phyloP scores from a whole-genome alignment of 768 basidiomycete genomes.

The Pisolithus albus region DNA sequence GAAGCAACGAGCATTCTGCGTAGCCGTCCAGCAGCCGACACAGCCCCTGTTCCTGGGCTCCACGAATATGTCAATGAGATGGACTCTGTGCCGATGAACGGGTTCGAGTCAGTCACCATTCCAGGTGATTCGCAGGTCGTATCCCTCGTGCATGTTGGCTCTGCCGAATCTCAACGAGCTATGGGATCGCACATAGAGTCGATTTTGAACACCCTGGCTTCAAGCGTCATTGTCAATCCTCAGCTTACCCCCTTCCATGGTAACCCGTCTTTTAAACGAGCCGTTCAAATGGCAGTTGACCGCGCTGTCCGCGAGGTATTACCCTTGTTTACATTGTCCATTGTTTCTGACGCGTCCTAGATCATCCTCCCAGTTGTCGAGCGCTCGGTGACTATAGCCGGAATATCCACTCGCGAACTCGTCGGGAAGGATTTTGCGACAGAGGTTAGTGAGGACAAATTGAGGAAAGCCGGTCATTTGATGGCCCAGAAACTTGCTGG shows the following conservation, averaged over 20 bases:
- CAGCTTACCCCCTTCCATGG: constrained; percentile 68
- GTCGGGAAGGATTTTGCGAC: constrained; percentile 95
- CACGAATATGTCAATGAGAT: constrained; percentile 80
- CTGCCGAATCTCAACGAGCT: constrained; percentile 58
- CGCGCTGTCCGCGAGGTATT: constrained; percentile 87
- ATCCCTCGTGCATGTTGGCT: constrained; percentile 50
- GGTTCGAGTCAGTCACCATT: constrained; percentile 50
- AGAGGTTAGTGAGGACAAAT: constrained; percentile 82
- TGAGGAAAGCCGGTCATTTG: constrained; percentile 85
- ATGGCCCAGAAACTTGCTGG: constrained; percentile 98
- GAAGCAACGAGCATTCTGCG: constrained; percentile 81
- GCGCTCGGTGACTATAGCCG: constrained; percentile 95
- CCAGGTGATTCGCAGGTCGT: constrained; percentile 55
- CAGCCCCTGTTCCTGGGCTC: constrained; percentile 43
- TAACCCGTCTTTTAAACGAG: constrained; percentile 83
- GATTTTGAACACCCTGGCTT: constrained; percentile 63
- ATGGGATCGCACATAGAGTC: constrained; percentile 76
- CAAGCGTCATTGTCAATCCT: constrained; percentile 68
- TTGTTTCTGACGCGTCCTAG: constrained; percentile 28
- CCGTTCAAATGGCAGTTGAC: constrained; percentile 86
- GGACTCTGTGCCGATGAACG: constrained; percentile 69
- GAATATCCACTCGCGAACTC: constrained; percentile 93
- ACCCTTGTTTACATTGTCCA: not conserved
- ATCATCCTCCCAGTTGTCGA: constrained; percentile 98
- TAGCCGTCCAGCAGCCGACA: constrained; percentile 60